Conservation (phyloP, 352 stramenopile species). For the Phytophthora kernoviae region DNA sequence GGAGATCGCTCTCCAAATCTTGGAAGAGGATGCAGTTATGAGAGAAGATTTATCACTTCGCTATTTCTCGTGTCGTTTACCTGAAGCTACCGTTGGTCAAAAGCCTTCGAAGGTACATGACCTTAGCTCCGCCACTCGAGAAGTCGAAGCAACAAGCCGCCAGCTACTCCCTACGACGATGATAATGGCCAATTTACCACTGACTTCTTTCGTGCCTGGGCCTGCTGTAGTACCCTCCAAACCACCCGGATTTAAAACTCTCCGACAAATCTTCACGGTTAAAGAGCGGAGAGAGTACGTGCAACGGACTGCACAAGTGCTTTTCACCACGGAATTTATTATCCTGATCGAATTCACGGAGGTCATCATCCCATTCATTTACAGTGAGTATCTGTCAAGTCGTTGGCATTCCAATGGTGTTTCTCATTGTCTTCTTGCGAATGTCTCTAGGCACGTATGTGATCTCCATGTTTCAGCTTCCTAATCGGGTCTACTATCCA, state of each 20-base stretch:
- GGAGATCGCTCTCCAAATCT: slow-evolving; percentile 21
- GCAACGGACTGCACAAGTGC: slow-evolving; percentile 18
- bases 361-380: slow-evolving; percentile 42
- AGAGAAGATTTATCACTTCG: slow-evolving; percentile 5
- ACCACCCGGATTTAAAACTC: not conserved
- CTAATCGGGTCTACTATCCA: slow-evolving; percentile 37
- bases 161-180: slow-evolving; percentile 1
- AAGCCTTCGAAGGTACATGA: slow-evolving; percentile 3
- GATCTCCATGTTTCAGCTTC: slow-evolving; percentile 34
- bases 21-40: slow-evolving; percentile 15
- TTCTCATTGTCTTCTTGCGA: not conserved
- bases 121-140: not conserved
- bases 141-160: not conserved
- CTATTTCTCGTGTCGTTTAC: slow-evolving; percentile 10
- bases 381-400: slow-evolving; percentile 23
- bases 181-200: slow-evolving; percentile 9
- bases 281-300: slow-evolving; percentile 21
- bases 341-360: slow-evolving; percentile 42
- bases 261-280: slow-evolving; percentile 2
- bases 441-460: slow-evolving; percentile 30
- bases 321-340: slow-evolving; percentile 40
- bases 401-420: not conserved
- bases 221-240: not conserved
- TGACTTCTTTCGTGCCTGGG: slow-evolving; percentile 5
- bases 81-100: not conserved